phyloP scores from a whole-genome alignment of 73 alveolate species.

The Diophrys appendiculata region DNA sequence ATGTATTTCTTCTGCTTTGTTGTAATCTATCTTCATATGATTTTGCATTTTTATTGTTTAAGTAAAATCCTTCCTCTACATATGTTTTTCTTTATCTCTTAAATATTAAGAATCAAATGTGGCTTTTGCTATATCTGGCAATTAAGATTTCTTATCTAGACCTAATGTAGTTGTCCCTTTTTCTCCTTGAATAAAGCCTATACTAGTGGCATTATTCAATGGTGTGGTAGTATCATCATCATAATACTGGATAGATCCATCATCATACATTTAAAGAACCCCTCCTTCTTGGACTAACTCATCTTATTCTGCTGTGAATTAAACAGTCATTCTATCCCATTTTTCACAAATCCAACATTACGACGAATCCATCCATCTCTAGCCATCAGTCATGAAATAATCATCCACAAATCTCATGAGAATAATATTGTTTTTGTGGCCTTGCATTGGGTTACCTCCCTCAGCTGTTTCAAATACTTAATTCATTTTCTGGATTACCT shows the following conservation, averaged over 20 bases:
- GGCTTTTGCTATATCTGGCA: too few relatives aligned
- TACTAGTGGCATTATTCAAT: too few relatives aligned
- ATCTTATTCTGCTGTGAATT: conserved; percentile 18
- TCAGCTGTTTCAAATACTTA: conserved; percentile 23
- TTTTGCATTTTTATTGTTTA: too few relatives aligned
- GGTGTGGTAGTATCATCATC: background rate
- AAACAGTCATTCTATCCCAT: conserved; percentile 47
- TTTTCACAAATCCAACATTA: conserved; percentile 74
- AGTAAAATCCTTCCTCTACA: too few relatives aligned
- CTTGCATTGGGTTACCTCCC: conserved; percentile 52
- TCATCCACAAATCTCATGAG: conserved; percentile 51
- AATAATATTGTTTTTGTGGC: conserved; percentile 39
- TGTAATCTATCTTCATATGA: too few relatives aligned
- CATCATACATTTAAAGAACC: background rate
- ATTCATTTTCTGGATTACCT: background rate
- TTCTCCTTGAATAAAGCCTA: background rate
- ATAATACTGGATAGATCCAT: background rate
- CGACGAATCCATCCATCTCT: conserved; percentile 45
- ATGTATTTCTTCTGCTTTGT: too few relatives aligned
- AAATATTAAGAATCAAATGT: too few relatives aligned
- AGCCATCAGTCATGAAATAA: conserved; percentile 16
- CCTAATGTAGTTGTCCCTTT: too few relatives aligned
- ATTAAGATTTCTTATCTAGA: too few relatives aligned
- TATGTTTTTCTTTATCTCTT: too few relatives aligned
- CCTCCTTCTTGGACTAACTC: conserved; percentile 3